Percentiles rank a stretch among this genome's conserved stretches.
phyloP scores from a whole-genome alignment of 257 asterid genomes.

The Solanum ossicruentum region DNA sequence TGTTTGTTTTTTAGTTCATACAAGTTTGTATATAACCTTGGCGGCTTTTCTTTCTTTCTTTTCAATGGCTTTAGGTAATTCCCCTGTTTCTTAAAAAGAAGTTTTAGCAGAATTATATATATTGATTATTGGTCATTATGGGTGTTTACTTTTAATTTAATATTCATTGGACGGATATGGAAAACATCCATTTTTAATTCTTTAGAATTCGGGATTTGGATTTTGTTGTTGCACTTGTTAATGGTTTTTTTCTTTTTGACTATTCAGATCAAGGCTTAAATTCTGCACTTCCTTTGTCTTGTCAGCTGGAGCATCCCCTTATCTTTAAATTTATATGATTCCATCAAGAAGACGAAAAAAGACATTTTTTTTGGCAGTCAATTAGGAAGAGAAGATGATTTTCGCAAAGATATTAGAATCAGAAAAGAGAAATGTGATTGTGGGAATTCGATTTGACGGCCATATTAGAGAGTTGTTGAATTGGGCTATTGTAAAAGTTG shows the following conservation, averaged over 20 bases:
- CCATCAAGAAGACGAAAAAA: constrained; percentile 1
- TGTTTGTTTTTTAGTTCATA: constrained; percentile 30
- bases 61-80: constrained; percentile 48
- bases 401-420: constrained; percentile 18
- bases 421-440: constrained; percentile 50
- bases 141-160: constrained; percentile 5
- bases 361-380: neutral
- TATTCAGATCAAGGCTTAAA: neutral
- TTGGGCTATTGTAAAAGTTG: constrained; percentile 84
- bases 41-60: constrained; percentile 31
- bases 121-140: neutral
- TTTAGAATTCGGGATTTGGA: constrained; percentile 32
- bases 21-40: constrained; percentile 27
- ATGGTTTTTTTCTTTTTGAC: neutral
- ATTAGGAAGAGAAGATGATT: constrained; percentile 27
- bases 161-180: constrained; percentile 8
- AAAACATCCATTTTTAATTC: constrained; percentile 9
- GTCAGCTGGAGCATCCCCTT: constrained; percentile 12
- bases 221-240: constrained; percentile 25
- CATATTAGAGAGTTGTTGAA: constrained; percentile 59
- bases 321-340: neutral
- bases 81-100: neutral
- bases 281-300: constrained; percentile 7
- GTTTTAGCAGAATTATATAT: constrained; percentile 9
- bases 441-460: constrained; percentile 66